Evolutionary conservation across 805 yeast genomes (phyloP).

Genomic region (Candida vartiovaarae): DNA sequence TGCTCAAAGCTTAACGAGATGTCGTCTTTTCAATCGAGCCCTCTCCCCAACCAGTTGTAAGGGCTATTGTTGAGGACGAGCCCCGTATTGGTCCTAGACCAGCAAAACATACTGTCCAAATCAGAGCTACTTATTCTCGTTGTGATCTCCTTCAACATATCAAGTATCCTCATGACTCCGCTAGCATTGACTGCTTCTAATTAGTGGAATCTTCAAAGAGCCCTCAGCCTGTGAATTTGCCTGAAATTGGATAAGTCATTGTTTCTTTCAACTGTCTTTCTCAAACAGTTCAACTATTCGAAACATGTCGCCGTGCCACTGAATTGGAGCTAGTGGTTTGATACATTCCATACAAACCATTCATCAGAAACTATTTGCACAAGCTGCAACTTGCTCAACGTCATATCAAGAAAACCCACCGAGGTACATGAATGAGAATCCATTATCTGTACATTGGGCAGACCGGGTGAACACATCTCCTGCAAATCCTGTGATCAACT

Average conservation of each 20-base stretch:
- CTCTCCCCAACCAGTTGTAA: background rate
- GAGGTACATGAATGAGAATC: constrained; percentile 5
- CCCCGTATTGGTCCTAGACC: constrained; percentile 4
- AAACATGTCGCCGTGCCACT: too few species aligned
- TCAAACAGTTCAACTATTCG: constrained; percentile 11
- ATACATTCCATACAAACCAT: too few species aligned
- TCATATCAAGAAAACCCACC: constrained; percentile 14
- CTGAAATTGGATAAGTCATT: constrained; percentile 15
- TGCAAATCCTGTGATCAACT: constrained; percentile 20
- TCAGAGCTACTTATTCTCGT: constrained; percentile 18
- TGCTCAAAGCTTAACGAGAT: too few species aligned
- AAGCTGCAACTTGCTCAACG: background rate
- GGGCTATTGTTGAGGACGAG: background rate
- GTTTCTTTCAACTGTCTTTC: constrained; percentile 15
- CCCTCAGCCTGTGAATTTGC: constrained; percentile 11
- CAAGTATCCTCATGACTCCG: constrained; percentile 14
- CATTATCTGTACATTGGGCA: constrained; percentile 26
- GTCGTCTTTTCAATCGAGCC: background rate
- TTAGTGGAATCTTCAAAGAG: constrained; percentile 13
- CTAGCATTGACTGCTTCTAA: constrained; percentile 15
- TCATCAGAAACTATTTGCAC: too few species aligned
- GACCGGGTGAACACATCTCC: constrained; percentile 26
- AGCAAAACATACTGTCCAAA: constrained; percentile 16
- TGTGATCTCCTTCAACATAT: constrained; percentile 14
- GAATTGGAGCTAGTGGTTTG: too few species aligned